Base-by-base conservation (phyloP, 495 filamentous ascomycete species). In the Oleoguttula mirabilis region DNA sequence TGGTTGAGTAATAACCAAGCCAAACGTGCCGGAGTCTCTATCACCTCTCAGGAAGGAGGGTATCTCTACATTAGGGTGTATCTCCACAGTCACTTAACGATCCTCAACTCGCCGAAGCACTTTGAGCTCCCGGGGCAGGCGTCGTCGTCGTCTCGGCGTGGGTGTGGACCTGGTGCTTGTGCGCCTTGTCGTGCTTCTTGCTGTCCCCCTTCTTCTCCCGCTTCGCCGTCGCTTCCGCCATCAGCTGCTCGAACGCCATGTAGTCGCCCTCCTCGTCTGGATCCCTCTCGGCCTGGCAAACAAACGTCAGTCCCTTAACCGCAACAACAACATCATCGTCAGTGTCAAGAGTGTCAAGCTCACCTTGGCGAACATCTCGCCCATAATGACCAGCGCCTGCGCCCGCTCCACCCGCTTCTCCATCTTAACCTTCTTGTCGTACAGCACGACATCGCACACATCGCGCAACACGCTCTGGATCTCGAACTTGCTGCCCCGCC, bases 261-360 rank as follows among this genome's bases (percentile, higher is more conserved):
- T 92, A 95, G 42, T 95, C 88, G 48, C 88, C 90, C 67, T 96
- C 90, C 66, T 99, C 90, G 32, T 96, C 92, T 30, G 87, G 82
- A 47, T 87, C 83, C 45, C 90, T 76, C 59, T 82, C 73, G 15
- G 90, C 90, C 90, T 96, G 15, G 11, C 22, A 15, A n/a, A n/a
- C n/a, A n/a, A n/a, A n/a, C n/a, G n/a, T n/a, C n/a, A n/a, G n/a
- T 21, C 12, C 16, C 36, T 12, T 2, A 27, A 48, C 21, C 36
- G 33, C 36, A 47, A 32, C 27, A 32, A n/a, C 20, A 14, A 20
- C 10, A 14, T 21, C 15, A 36, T 43, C 6, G 2, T 2, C 19
- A 32, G 3, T n/a, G n/a, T n/a, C n/a, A n/a, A n/a, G n/a, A n/a
- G n/a, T n/a, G n/a, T n/a, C n/a, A 17, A 37, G 61, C 73, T 36